phyloP scores from a whole-genome alignment of 176 grass and related monocot genomes.

The Aechmea fasciata region DNA sequence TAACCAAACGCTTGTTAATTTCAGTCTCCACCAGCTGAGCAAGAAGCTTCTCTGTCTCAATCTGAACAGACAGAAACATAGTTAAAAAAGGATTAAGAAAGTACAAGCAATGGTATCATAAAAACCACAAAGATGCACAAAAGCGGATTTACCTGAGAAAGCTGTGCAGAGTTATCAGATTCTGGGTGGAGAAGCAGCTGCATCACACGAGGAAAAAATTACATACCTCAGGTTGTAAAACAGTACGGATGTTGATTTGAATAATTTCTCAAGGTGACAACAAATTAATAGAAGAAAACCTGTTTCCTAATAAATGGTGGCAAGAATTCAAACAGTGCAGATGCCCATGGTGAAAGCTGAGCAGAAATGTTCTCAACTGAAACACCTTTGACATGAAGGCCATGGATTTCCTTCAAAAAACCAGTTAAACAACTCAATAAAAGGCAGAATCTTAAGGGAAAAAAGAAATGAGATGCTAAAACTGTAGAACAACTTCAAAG shows the following conservation, averaged over 20 bases:
- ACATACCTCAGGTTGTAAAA: background rate
- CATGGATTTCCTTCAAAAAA: constrained; percentile 74
- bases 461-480: constrained; percentile 17
- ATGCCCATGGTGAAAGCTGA: constrained; percentile 98
- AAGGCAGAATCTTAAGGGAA: background rate
- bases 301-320: constrained; percentile 93
- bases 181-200: constrained; percentile 90
- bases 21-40: constrained; percentile 92
- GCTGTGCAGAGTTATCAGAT: constrained; percentile 95
- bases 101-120: background rate
- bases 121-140: background rate
- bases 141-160: constrained; percentile 63
- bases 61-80: constrained; percentile 36
- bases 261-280: constrained; percentile 1
- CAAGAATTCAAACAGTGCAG: constrained; percentile 96
- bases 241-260: constrained; percentile 7
- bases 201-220: constrained; percentile 23
- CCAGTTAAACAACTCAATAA: background rate
- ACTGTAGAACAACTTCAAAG: background rate
- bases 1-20: constrained; percentile 84
- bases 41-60: constrained; percentile 98
- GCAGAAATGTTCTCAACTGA: constrained; percentile 82
- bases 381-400: constrained; percentile 73
- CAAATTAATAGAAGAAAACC: constrained; percentile 30
- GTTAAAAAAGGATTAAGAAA: constrained; percentile 7